Base-by-base conservation (phyloP, 257 asterid genomes). In the Lycium ferocissimum region DNA sequence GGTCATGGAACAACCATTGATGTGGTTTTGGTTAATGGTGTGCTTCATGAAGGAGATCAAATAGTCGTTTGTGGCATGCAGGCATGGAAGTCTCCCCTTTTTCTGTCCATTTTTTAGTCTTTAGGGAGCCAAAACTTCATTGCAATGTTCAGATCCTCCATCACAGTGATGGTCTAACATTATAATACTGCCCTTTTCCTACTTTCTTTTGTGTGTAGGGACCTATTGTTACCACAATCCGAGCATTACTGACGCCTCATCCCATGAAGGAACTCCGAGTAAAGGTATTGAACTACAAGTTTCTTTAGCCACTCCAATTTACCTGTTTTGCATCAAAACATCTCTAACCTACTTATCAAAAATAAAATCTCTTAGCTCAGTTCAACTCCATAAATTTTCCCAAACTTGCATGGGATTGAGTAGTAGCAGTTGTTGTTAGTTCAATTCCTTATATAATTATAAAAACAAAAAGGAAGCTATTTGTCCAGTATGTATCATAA, bases 221-320 rank as follows among this genome's bases (percentile, higher is more conserved):
- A 71, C 99, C 99, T 80, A 93, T 96, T 87, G 94, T 91, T 79
- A 87, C 99, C 88, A 84, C 91, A 37, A 96, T 96, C 82, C 93
- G 99, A 91, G 99, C 99, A 7, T 88, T 96, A 86, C 86, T 96
- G 83, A 96, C 99, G 9, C 98, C 99, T 84, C 99, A 96, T 88
- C 99, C 99, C 15, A 96, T 96, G 99, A 95, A 93, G 93, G 99
- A 96, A 92, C 98, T 96, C 82, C 92, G 98, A 57, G 99, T 96
- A 85, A 96, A 96, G 99, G 99, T 94, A 62, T 62, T 13, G 69
- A 9, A 62, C 37, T 62, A 20, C 37, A 2, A 3, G 6, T 9
- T 58, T 26, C 65, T 15, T 18, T 58, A 58, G 26, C 9, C 26
- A 15, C 65, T 58, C 26, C 26, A 58, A 58, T 1, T 20, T 47